Percentiles rank a stretch among this genome's conserved stretches.
Conservation (phyloP, 2,329 filamentous ascomycete species). For the Dothistroma pini region DNA sequence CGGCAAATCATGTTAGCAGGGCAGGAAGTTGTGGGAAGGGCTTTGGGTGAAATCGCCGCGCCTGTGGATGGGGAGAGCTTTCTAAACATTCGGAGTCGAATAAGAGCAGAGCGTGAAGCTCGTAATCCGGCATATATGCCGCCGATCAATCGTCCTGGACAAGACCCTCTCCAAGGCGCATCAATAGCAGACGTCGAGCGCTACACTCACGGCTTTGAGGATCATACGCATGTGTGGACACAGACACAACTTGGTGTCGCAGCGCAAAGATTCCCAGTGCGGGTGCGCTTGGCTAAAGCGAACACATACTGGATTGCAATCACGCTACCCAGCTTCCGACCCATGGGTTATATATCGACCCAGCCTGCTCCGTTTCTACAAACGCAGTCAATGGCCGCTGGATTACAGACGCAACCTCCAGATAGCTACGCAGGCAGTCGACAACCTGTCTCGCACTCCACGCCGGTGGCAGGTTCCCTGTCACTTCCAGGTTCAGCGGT, state of each 20-base stretch:
- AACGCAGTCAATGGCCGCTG: slow-evolving; percentile 10
- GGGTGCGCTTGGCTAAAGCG: slow-evolving; percentile 41
- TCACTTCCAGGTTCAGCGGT: slow-evolving; percentile 13
- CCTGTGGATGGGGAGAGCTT: slow-evolving; percentile 42
- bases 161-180: slow-evolving; percentile 43
- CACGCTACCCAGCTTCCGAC: slow-evolving; percentile 36
- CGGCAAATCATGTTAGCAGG: slow-evolving; percentile 41
- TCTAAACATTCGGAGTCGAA: slow-evolving; percentile 42
- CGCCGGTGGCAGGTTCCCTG: slow-evolving; percentile 18
- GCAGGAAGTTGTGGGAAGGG: slow-evolving; percentile 38
- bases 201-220: slow-evolving; percentile 43
- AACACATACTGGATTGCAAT: slow-evolving; percentile 46
- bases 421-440: slow-evolving; percentile 13
- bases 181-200: slow-evolving; percentile 43
- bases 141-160: slow-evolving; percentile 44
- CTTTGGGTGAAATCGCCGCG: slow-evolving; percentile 44
- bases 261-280: slow-evolving; percentile 35
- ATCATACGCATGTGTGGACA: slow-evolving; percentile 40
- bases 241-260: slow-evolving; percentile 37
- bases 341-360: slow-evolving; percentile 14
- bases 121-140: slow-evolving; percentile 50
- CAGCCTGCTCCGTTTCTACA: slow-evolving; percentile 6
- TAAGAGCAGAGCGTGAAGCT: slow-evolving; percentile 46
- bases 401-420: slow-evolving; percentile 8
- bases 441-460: slow-evolving; percentile 18